Evolutionary conservation across 225 moss, liverwort and hornwort genomes (phyloP).

Genomic region (Polytrichum formosum): DNA sequence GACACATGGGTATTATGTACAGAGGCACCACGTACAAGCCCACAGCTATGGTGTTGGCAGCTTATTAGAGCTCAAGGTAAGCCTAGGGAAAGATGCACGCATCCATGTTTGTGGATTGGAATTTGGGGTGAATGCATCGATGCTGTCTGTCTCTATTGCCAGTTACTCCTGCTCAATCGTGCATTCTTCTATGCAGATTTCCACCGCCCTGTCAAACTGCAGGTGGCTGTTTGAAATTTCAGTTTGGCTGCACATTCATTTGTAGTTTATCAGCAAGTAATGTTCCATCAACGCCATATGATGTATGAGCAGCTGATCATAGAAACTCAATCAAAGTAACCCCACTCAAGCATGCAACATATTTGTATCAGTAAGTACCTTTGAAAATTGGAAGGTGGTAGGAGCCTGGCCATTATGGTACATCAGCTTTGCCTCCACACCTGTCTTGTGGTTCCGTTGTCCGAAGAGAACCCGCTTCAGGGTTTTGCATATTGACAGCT

Average conservation of each 20-base stretch:
- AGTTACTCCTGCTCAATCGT: neutral
- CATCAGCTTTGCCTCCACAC: conserved; percentile 32
- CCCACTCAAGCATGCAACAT: conserved; percentile 2
- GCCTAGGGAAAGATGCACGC: neutral
- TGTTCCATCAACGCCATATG: neutral
- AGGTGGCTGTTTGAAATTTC: conserved; percentile 15
- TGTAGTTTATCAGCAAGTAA: neutral
- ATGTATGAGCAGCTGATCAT: neutral
- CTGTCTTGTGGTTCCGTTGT: conserved; percentile 16
- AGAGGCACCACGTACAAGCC: neutral
- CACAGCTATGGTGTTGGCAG: neutral
- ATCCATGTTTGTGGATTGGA: neutral
- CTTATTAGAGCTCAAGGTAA: neutral
- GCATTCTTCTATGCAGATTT: neutral
- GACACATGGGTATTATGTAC: conserved; percentile 11
- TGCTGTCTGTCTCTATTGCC: neutral
- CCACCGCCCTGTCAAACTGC: conserved; percentile 11
- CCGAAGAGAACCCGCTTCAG: conserved; percentile 41
- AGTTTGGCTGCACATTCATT: conserved; percentile 25
- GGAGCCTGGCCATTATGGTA: conserved; percentile 25
- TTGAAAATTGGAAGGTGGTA: conserved; percentile 27
- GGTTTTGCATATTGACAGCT: conserved; percentile 42
- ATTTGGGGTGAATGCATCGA: neutral
- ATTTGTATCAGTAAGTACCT: conserved; percentile 22
- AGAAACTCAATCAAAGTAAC: neutral